These are phyloP conservation scores for Cotoneaster glaucophyllus DNA, from an alignment of 306 rosid genomes.

Conservation along the genomic window DNA sequence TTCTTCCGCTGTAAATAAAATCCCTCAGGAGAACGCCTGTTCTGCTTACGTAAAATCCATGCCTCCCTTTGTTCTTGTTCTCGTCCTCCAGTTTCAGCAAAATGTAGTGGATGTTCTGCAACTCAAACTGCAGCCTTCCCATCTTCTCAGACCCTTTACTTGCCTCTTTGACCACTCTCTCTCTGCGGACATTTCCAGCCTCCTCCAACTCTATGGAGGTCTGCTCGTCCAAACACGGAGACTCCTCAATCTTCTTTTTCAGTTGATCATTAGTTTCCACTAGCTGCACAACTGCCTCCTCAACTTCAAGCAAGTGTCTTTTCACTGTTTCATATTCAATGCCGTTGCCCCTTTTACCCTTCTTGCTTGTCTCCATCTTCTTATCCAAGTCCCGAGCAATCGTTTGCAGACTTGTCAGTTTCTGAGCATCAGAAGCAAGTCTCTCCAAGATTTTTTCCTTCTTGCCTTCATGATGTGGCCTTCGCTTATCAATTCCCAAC, in stretches of 20 bases:
- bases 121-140: conserved; percentile 75
- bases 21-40: conserved; percentile 69
- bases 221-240: conserved; percentile 30
- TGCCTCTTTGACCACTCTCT: conserved; percentile 57
- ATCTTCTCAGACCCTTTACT: conserved; percentile 67
- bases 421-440: conserved; percentile 66
- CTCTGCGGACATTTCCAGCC: conserved; percentile 35
- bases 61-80: conserved; percentile 47
- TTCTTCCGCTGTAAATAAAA: conserved; percentile 57
- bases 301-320: conserved; percentile 69
- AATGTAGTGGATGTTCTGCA: conserved; percentile 71
- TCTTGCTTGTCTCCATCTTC: conserved; percentile 51
- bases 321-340: conserved; percentile 56
- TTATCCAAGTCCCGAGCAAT: conserved; percentile 53
- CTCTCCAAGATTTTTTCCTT: conserved; percentile 67
- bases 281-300: conserved; percentile 59
- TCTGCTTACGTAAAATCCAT: conserved; percentile 52
- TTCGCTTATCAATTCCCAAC: conserved; percentile 62
- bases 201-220: conserved; percentile 43
- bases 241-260: conserved; percentile 49
- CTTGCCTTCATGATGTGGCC: conserved; percentile 43
- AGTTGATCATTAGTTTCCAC: conserved; percentile 49
- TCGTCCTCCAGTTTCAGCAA: conserved; percentile 66
- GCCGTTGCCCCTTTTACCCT: conserved; percentile 37
- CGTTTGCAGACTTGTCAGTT: conserved; percentile 46